These are phyloP conservation scores for Cystobasidium slooffiae DNA, from an alignment of 1,284 basidiomycete genomes.

Conservation along the genomic window DNA sequence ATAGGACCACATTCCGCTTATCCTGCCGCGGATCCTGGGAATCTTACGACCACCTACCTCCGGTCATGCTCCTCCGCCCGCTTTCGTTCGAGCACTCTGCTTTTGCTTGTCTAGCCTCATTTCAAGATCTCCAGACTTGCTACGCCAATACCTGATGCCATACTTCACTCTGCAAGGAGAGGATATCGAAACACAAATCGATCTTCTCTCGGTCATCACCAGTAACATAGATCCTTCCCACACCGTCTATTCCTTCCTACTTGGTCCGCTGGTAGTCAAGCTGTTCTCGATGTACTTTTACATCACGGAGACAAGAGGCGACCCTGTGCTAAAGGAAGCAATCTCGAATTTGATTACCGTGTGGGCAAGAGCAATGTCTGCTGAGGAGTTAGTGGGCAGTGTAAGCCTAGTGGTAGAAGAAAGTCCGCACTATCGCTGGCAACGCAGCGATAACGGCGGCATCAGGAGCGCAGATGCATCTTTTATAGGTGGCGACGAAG, in stretches of 20 bases:
- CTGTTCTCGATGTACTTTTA: conserved; percentile 26
- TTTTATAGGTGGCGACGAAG: background rate
- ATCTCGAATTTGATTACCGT: conserved; percentile 19
- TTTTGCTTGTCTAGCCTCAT: conserved; percentile 42
- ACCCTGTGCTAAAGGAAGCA: conserved; percentile 30
- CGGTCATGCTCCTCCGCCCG: conserved; percentile 10
- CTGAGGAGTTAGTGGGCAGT: conserved; percentile 18
- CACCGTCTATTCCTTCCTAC: conserved; percentile 32
- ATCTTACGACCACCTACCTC: conserved; percentile 22
- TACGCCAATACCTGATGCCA: background rate
- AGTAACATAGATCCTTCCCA: conserved; percentile 34
- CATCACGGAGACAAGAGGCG: conserved; percentile 35
- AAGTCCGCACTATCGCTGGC: conserved; percentile 16
- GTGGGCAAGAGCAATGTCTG: conserved; percentile 23
- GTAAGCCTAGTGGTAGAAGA: conserved; percentile 12
- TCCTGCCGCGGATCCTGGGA: conserved; percentile 27
- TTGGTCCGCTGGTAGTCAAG: conserved; percentile 7
- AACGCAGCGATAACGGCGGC: conserved; percentile 23
- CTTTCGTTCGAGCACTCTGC: conserved; percentile 39
- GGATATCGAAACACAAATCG: conserved; percentile 41
- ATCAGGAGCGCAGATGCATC: background rate
- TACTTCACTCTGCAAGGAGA: background rate
- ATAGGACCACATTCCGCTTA: conserved; percentile 5
- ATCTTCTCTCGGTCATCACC: conserved; percentile 19
- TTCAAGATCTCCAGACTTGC: conserved; percentile 8